Conservation (phyloP, 768 basidiomycete species). For the Russula ochroleuca region DNA sequence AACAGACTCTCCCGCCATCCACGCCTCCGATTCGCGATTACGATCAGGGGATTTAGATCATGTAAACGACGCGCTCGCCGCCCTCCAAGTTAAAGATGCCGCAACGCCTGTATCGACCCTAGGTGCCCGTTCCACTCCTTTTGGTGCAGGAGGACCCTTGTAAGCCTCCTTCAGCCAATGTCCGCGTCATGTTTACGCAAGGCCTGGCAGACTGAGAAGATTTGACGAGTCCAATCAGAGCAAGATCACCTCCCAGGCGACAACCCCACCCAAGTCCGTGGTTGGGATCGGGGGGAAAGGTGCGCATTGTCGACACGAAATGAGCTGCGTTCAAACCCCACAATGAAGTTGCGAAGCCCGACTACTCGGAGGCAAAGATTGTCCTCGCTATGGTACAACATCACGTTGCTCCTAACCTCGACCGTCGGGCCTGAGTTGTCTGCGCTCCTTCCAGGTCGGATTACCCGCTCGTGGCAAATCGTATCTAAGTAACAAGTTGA, state of each 20-base stretch:
- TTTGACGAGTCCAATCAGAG: slow-evolving; percentile 77
- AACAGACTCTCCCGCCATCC: slow-evolving; percentile 2
- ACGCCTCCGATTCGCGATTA: background rate
- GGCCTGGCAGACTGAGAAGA: slow-evolving; percentile 56
- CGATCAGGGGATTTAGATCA: slow-evolving; percentile 12
- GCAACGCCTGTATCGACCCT: background rate
- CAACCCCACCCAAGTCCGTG: slow-evolving; percentile 77
- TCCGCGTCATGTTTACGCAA: background rate
- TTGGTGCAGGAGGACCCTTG: slow-evolving; percentile 77
- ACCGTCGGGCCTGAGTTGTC: background rate
- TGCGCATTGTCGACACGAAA: slow-evolving; percentile 32
- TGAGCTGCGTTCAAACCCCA: slow-evolving; percentile 2
- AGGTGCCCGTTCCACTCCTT: slow-evolving; percentile 33
- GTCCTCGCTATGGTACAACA: slow-evolving; percentile 86
- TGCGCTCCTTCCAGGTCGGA: slow-evolving; percentile 60
- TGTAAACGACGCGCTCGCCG: slow-evolving; percentile 9
- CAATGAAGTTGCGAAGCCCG: slow-evolving; percentile 81
- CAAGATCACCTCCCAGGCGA: slow-evolving; percentile 63
- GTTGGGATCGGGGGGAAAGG: slow-evolving; percentile 90
- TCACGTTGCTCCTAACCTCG: background rate
- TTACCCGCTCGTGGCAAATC: slow-evolving; percentile 98
- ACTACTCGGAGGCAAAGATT: slow-evolving; percentile 98
- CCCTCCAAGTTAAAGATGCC: slow-evolving; percentile 11
- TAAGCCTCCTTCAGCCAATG: slow-evolving; percentile 34
- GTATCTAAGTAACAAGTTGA: slow-evolving; percentile 96